These are phyloP conservation scores for Lipomyces lipofer DNA, from an alignment of 805 yeast species.

Conservation along the genomic window DNA sequence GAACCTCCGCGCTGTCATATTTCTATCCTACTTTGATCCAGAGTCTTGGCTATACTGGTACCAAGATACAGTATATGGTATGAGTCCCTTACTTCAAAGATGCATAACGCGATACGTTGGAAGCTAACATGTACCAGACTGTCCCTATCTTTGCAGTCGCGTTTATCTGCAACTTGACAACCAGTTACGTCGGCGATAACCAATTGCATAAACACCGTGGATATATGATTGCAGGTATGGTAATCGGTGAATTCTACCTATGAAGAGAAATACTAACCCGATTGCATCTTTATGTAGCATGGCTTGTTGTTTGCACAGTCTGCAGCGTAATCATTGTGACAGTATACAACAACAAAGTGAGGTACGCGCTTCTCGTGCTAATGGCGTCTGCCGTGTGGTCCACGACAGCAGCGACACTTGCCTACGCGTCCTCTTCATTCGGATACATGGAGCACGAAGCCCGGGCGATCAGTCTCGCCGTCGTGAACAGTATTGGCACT, in stretches of 20 bases:
- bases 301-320: conserved; percentile 9
- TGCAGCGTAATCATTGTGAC: conserved; percentile 9
- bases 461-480: conserved; percentile 24
- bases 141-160: conserved; percentile 16
- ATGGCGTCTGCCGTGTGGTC: conserved; percentile 21
- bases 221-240: conserved; percentile 4
- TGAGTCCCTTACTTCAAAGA: not conserved
- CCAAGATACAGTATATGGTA: conserved; percentile 3
- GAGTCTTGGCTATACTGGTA: conserved; percentile 13
- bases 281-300: not conserved
- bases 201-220: conserved; percentile 15
- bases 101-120: not conserved
- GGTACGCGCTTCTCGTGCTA: conserved; percentile 17
- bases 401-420: conserved; percentile 17
- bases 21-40: conserved; percentile 20
- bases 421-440: conserved; percentile 19
- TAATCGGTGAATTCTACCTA: not conserved
- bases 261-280: not conserved
- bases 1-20: conserved; percentile 16
- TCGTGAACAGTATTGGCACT: conserved; percentile 22
- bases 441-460: conserved; percentile 23
- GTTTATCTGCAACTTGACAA: conserved; percentile 6
- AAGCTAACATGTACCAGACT: not conserved
- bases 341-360: conserved; percentile 10
- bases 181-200: conserved; percentile 16